These are phyloP conservation scores for Cyclotella kingstonii DNA, from an alignment of 108 stramenopile species.

Conservation along the genomic window DNA sequence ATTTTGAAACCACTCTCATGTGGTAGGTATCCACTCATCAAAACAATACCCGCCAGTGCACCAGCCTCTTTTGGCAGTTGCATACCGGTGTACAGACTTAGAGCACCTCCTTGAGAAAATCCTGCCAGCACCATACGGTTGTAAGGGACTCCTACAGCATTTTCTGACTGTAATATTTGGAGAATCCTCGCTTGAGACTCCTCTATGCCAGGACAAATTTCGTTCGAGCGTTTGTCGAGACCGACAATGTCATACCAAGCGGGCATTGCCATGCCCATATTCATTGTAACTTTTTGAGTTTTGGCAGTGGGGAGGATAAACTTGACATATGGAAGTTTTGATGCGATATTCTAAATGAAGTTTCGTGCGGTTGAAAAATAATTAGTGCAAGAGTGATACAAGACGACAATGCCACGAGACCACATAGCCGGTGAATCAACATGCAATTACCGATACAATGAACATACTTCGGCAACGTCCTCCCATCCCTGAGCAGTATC, in stretches of 20 bases:
- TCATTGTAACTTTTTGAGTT: slow-evolving; percentile 88
- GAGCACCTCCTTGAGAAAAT: slow-evolving; percentile 91
- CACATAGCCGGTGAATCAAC: background rate
- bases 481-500: slow-evolving; percentile 84
- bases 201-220: slow-evolving; percentile 83
- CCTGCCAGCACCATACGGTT: slow-evolving; percentile 91
- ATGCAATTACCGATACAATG: slow-evolving; percentile 15
- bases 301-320: slow-evolving; percentile 94
- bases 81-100: slow-evolving; percentile 85
- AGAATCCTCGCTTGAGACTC: slow-evolving; percentile 50
- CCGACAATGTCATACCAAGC: slow-evolving; percentile 92
- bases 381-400: background rate
- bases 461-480: slow-evolving; percentile 69
- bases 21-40: slow-evolving; percentile 88
- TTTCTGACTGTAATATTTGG: slow-evolving; percentile 63
- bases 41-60: slow-evolving; percentile 72
- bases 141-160: slow-evolving; percentile 77
- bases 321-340: slow-evolving; percentile 70
- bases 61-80: slow-evolving; percentile 60
- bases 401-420: background rate
- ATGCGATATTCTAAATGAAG: slow-evolving; percentile 46
- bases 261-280: slow-evolving; percentile 88
- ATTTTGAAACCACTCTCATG: slow-evolving; percentile 67
- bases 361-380: background rate
- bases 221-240: slow-evolving; percentile 84